Evolutionary conservation across 2,329 filamentous ascomycete species (phyloP).

Genomic region (Penicillium sp.): DNA sequence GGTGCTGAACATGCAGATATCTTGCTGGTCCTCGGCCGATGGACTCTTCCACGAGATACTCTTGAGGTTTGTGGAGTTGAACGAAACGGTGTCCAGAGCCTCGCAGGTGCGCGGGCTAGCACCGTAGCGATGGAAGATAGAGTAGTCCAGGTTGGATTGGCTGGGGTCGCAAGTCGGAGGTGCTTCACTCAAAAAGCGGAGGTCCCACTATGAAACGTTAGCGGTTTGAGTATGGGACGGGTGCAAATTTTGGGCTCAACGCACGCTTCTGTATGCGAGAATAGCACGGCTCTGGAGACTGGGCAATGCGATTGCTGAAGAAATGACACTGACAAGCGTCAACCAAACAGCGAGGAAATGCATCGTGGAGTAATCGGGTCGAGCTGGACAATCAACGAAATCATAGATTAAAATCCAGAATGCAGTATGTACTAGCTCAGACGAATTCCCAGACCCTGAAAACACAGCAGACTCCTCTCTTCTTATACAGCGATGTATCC

Average conservation of each 20-base stretch:
- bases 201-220: constrained; percentile 26
- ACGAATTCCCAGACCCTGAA: background rate
- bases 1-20: constrained; percentile 27
- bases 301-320: constrained; percentile 4
- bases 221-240: background rate
- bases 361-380: constrained; percentile 1
- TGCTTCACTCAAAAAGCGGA: constrained; percentile 34
- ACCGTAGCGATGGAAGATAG: constrained; percentile 24
- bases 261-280: constrained; percentile 24
- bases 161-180: constrained; percentile 29
- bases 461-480: background rate
- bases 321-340: background rate
- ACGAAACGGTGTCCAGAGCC: constrained; percentile 2
- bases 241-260: background rate
- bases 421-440: background rate
- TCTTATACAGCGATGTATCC: background rate
- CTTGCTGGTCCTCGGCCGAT: constrained; percentile 3
- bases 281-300: background rate
- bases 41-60: constrained; percentile 32
- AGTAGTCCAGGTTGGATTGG: constrained; percentile 18
- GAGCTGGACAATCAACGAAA: background rate
- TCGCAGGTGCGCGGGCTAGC: constrained; percentile 9
- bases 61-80: constrained; percentile 19
- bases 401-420: background rate
- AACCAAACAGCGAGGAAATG: background rate